Conservation (phyloP, 257 asterid species). For the Penstemon newberryi region DNA sequence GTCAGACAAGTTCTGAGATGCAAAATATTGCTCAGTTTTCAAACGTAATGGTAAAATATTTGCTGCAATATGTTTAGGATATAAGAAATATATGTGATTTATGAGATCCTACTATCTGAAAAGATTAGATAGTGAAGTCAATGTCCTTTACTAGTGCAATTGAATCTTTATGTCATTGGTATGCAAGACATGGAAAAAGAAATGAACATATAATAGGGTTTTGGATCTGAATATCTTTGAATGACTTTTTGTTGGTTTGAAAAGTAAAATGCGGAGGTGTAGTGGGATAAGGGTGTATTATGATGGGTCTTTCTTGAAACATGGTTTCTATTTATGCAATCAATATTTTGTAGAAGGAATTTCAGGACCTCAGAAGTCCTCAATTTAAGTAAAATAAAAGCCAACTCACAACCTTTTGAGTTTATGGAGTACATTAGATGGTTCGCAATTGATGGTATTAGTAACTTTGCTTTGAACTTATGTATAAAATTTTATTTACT, state of each 20-base stretch:
- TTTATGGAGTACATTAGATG: neutral
- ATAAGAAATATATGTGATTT: neutral
- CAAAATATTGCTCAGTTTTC: conserved; percentile 48
- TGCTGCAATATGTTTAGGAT: neutral
- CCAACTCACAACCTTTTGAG: neutral
- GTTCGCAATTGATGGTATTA: neutral
- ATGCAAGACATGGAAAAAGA: neutral
- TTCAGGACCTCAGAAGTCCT: neutral
- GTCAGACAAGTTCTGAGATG: conserved; percentile 45
- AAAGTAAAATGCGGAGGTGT: neutral
- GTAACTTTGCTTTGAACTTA: neutral
- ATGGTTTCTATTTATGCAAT: neutral
- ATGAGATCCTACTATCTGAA: conserved; percentile 6
- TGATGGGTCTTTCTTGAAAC: neutral
- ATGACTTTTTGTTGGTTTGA: neutral
- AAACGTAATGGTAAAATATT: conserved; percentile 44
- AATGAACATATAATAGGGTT: neutral
- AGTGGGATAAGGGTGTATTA: neutral
- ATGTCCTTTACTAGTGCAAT: neutral
- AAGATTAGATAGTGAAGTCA: neutral
- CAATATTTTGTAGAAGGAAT: neutral
- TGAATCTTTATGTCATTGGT: neutral
- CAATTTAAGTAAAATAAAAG: neutral
- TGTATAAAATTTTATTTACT: neutral
- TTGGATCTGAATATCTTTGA: neutral